Conservation (phyloP, 176 grass and related monocot genomes). For the Oropetium thomaeum region DNA sequence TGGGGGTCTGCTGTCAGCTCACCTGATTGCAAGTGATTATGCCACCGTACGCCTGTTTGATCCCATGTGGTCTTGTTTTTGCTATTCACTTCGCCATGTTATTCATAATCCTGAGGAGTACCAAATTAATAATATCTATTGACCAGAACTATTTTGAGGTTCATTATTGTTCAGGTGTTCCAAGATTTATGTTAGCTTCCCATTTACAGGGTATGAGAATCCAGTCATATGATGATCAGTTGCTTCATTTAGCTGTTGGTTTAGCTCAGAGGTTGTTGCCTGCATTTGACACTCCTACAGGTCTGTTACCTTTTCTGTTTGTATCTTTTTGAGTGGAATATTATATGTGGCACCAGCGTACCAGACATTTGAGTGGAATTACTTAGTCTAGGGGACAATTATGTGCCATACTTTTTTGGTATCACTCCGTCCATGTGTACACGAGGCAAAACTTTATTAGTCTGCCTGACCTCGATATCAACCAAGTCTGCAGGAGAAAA, state of each 20-base stretch:
- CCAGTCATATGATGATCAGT: conserved; percentile 79
- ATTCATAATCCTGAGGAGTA: not conserved
- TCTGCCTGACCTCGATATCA: too few species aligned
- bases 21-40: conserved; percentile 94
- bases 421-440: too few species aligned
- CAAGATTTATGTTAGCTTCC: conserved; percentile 15
- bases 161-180: not conserved
- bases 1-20: conserved; percentile 84
- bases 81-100: not conserved
- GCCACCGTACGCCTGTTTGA: conserved; percentile 58
- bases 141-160: not conserved
- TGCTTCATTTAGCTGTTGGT: conserved; percentile 89
- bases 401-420: not conserved
- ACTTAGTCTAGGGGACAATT: not conserved
- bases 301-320: conserved; percentile 44
- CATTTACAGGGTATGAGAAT: conserved; percentile 82
- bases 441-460: too few species aligned
- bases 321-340: not conserved
- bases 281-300: conserved; percentile 99
- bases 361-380: not conserved
- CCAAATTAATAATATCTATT: not conserved
- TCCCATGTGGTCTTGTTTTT: not conserved
- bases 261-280: conserved; percentile 81
- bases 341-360: too few species aligned
- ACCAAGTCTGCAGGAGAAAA: too few species aligned